Percentiles rank a stretch among this genome's conserved stretches.
Conservation (phyloP, 2,329 filamentous ascomycete species). For the Ilyonectria mors-panacis region DNA sequence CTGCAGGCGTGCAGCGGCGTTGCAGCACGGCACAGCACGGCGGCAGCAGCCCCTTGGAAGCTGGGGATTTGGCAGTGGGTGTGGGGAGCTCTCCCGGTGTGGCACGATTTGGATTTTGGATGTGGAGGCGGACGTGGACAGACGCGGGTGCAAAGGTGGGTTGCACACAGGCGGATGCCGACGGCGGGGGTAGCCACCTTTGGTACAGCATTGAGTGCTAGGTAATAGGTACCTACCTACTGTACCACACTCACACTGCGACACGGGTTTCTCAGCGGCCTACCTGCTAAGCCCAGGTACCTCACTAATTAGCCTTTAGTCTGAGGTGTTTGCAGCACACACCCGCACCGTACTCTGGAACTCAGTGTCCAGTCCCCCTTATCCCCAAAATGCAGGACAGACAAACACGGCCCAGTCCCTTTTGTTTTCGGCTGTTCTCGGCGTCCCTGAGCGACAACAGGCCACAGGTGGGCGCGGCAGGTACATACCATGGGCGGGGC, state of each 20-base stretch:
- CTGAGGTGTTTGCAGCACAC: no score
- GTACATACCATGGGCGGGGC: conserved; percentile 20
- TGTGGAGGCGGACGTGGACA: conserved; percentile 2
- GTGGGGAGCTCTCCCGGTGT: conserved; percentile 11
- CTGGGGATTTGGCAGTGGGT: not conserved
- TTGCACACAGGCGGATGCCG: not conserved
- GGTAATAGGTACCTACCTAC: no score
- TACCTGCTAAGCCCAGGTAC: no score
- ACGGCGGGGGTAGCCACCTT: conserved; percentile 14
- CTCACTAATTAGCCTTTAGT: no score
- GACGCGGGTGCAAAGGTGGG: not conserved
- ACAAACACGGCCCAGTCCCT: not conserved
- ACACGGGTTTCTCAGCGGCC: conserved; percentile 3
- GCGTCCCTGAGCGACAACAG: not conserved
- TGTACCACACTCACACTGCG: not conserved
- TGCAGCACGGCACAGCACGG: not conserved
- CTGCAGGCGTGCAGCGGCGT: not conserved
- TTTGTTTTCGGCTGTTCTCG: not conserved
- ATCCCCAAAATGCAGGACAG: not conserved
- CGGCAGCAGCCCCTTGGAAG: conserved; percentile 1
- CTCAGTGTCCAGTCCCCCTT: no score
- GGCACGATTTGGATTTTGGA: conserved; percentile 13
- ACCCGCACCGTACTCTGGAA: no score
- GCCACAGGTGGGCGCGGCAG: conserved; percentile 2
- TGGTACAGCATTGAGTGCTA: not conserved